Conservation (phyloP, 495 filamentous ascomycete genomes). For the Aspergillus avenaceus region DNA sequence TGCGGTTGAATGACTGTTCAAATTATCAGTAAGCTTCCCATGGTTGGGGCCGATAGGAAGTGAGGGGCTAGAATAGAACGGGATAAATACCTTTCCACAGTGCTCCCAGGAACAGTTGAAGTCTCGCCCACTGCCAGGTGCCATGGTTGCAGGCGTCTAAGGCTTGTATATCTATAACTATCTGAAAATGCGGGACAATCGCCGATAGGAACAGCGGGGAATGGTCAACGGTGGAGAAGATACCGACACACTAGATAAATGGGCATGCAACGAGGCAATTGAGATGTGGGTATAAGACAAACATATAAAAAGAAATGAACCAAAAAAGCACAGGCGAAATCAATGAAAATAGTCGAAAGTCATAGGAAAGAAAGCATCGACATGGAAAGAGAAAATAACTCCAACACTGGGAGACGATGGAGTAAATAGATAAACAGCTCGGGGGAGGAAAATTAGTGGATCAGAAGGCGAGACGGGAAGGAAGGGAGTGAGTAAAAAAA, state of each 20-base stretch:
- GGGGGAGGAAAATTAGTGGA: conserved; percentile 6
- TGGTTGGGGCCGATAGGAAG: not conserved
- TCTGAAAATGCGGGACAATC: conserved; percentile 8
- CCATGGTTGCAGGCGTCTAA: conserved; percentile 27
- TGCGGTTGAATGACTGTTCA: conserved; percentile 81
- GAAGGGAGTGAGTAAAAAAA: not conserved
- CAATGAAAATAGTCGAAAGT: not conserved
- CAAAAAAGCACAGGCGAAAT: not conserved
- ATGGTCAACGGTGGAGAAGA: conserved; percentile 3
- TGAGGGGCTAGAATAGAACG: not conserved
- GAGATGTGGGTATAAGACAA: conserved; percentile 1
- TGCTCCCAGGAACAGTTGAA: conserved; percentile 46
- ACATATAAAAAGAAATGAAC: not conserved
- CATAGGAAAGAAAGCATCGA: not conserved
- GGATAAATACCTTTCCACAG: conserved; percentile 38
- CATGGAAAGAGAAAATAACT: not conserved
- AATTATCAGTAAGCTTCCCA: not conserved
- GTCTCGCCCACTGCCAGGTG: conserved; percentile 41
- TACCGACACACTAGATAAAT: conserved; percentile 5
- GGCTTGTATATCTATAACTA: conserved; percentile 4
- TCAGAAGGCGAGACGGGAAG: not conserved
- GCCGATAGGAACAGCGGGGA: conserved; percentile 13
- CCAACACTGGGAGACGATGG: conserved; percentile 2
- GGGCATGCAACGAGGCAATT: not conserved
- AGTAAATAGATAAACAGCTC: conserved; percentile 4